Conservation (phyloP, 2,329 filamentous ascomycete genomes). For the Phoma sp. region DNA sequence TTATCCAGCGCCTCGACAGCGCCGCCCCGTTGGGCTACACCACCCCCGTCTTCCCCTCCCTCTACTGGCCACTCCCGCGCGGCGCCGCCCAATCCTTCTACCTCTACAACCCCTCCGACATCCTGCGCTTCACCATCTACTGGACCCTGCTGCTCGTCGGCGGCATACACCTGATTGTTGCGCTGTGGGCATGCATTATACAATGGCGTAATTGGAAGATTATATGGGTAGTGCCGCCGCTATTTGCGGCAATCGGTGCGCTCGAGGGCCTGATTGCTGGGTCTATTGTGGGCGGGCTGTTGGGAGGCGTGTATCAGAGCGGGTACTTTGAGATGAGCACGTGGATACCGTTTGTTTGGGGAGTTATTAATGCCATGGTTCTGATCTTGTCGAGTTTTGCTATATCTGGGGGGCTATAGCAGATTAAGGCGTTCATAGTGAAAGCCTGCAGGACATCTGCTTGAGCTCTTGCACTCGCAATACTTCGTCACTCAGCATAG, state of each 20-base stretch:
- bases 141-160: slow-evolving; percentile 86
- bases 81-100: slow-evolving; percentile 64
- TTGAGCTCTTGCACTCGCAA: too few species aligned
- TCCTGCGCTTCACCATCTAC: slow-evolving; percentile 85
- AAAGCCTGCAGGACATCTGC: too few species aligned
- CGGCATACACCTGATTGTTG: slow-evolving; percentile 75
- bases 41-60: slow-evolving; percentile 78
- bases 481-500: too few species aligned
- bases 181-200: slow-evolving; percentile 74
- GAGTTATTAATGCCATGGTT: slow-evolving; percentile 80
- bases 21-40: slow-evolving; percentile 66
- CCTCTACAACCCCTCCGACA: slow-evolving; percentile 77
- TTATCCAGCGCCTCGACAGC: slow-evolving; percentile 56
- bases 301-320: slow-evolving; percentile 80
- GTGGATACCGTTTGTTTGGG: slow-evolving; percentile 92
- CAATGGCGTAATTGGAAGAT: slow-evolving; percentile 66
- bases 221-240: slow-evolving; percentile 74
- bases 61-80: slow-evolving; percentile 76
- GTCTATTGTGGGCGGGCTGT: slow-evolving; percentile 82
- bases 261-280: slow-evolving; percentile 81
- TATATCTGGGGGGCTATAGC: slow-evolving; percentile 83
- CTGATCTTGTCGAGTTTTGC: slow-evolving; percentile 88
- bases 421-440: too few species aligned
- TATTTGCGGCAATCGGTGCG: slow-evolving; percentile 75
- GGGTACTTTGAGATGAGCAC: slow-evolving; percentile 92